Base-by-base conservation (phyloP, 768 basidiomycete species). In the Macrolepiota dolichaula region DNA sequence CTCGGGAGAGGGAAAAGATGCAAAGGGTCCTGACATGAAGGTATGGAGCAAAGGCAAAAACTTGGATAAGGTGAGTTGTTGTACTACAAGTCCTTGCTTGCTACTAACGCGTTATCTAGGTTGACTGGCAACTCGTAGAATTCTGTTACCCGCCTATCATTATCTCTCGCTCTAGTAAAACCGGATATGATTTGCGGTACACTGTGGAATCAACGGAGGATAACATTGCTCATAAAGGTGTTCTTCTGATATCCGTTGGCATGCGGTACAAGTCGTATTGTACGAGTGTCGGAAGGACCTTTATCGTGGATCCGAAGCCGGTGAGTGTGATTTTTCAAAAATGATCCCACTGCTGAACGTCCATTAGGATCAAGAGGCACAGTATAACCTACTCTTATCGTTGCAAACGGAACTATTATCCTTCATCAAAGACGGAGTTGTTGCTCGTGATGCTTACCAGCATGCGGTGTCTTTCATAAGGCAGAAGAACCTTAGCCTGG, bases 81-180 rank as follows among this genome's bases (percentile, higher is more conserved):
- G 58, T 42, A 6, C 51, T 42, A 19, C 47, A 55, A 15, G 60
- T 53, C 42, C 54, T 46, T 35, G 38, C 62, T 54, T 15, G 17
- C 15, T n/a, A 22, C 10, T 54, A 35, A 59, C 51, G 50, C 17
- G 17, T 59, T 2, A 57, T 42, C 13, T 67, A 97, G 92, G 82
- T 94, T 59, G 94, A 99, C 70, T 96, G 92, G 85, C 77, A 79
- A n/a, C 82, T 87, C 2, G 89, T 91, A 5, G 97, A 99, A 73
- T 96, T 96, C 74, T 91, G 92, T 66, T 98, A 96, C 73, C 85
- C 92, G 2, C 95, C 96, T 1, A 96, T 98, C 71, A 92, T 98
- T 70, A 96, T 98, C 66, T 98, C 96, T 5, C 89, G 89, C 44
- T 90, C 92, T 7, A 89, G 89, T 37, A 84, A 81, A 62, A 79